Evolutionary conservation across 2,329 filamentous ascomycete genomes (phyloP).

Genomic region (Penicillium sp.): DNA sequence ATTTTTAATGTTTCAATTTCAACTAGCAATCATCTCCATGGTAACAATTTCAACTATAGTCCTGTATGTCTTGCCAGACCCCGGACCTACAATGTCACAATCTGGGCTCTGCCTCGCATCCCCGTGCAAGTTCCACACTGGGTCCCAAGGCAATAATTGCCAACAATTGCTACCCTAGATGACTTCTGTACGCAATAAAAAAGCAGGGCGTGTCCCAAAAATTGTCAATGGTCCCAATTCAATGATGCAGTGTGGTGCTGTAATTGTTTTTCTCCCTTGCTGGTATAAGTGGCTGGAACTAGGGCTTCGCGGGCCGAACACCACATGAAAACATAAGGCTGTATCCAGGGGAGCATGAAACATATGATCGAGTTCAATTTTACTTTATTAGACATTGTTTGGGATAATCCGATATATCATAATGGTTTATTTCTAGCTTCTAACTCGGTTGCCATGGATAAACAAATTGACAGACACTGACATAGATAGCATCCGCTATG

Average conservation of each 20-base stretch:
- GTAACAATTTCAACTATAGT: background rate
- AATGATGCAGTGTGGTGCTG: background rate
- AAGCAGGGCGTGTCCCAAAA: slow-evolving; percentile 1
- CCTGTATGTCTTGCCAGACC: background rate
- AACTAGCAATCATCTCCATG: background rate
- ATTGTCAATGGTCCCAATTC: background rate
- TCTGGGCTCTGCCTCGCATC: background rate
- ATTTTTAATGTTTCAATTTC: background rate
- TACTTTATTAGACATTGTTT: background rate
- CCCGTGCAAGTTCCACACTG: background rate
- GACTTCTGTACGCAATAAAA: background rate
- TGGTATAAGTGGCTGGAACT: slow-evolving; percentile 21
- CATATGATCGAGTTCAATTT: background rate
- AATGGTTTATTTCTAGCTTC: background rate
- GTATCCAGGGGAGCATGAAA: slow-evolving; percentile 4
- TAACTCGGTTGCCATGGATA: background rate
- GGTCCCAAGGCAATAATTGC: slow-evolving; percentile 6
- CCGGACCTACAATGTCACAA: background rate
- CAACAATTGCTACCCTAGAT: slow-evolving; percentile 15
- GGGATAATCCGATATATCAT: background rate
- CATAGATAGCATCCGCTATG: background rate
- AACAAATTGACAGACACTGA: background rate
- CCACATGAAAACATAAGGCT: slow-evolving; percentile 20
- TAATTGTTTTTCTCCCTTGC: slow-evolving; percentile 19
- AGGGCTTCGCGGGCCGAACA: slow-evolving; percentile 1